Evolutionary conservation across 2,329 filamentous ascomycete genomes (phyloP), one percentile per base, ranked within the genome.

Genomic region (Colletotrichum ledebouriae): DNA sequence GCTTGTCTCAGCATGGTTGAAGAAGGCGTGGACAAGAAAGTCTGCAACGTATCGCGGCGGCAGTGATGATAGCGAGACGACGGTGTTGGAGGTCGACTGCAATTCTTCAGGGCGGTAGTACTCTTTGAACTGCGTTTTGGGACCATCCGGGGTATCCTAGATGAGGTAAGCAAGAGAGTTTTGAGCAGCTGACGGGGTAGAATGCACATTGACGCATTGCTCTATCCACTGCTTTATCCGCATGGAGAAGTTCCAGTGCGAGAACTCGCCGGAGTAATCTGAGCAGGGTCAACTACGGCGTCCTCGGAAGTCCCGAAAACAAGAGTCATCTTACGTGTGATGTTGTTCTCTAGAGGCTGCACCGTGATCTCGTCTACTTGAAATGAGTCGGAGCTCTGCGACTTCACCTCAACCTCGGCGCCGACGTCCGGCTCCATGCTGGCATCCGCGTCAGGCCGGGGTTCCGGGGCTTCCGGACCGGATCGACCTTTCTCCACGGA

Each of bases 221-320:
- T 84, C 80, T n/a, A 85, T 81, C 73, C 81, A 83, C n/a, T 82
- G 79, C 70, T 84, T 84, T 70, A 84, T 80, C 46, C 81, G 76
- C 82, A 84, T 84, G 46, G 83, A 85, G 71, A 85, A 85, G 70
- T 85, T 85, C 82, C 83, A 85, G 63, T 85, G 83, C 1, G 83
- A 85, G 71, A 85, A 85, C 69, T 85, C 83, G 9, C 83, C 83
- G 0, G 83, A 85, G 67, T 84, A 85, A 61, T 85, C 83, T 85
- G 47, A 15, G 22, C 41, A 4, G 5, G 44, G 64, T 62, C 25
- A 71, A 55, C 10, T 61, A 50, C 15, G 22, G 33, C 44, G 39
- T 17, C 11, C 44, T 46, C 46, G 15, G 39, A 46, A 3, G 6
- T 29, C 29, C 29, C 9, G 29, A 29, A 29, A 9, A 1, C 3